Base-by-base conservation (phyloP, 1,284 basidiomycete genomes). In the Cutaneotrichosporon cutaneum region DNA sequence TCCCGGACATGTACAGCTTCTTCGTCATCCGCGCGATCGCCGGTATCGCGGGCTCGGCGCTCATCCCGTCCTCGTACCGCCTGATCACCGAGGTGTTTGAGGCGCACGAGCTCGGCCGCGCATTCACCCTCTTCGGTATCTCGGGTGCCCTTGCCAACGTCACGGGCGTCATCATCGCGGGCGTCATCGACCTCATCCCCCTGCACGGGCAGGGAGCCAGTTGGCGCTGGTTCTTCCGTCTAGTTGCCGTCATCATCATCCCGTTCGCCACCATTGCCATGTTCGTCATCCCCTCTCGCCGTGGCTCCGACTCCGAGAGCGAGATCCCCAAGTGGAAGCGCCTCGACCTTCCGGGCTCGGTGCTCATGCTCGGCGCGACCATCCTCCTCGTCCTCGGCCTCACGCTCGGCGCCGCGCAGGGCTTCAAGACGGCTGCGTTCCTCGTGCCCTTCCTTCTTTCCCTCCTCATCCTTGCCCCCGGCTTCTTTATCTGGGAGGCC, bases 101-200 rank as follows among this genome's bases (percentile, higher is more conserved):
- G 32, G 64, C 63, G 0, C 39, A 63, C 4, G 72, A 78, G 63
- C 69, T 73, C 33, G 60, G 66, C 36, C 60, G 65, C 16, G 76
- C 77, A 0, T 72, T 77, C 24, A 75, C 77, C 1, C 30, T 75
- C 14, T 80, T 71, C 62, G 69, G 71, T 16, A 62, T 81, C 42
- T 72, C 73, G 7, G 80, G 78, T n/a, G 69, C 75, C 14, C 45
- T 76, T 36, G 70, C 73, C 32, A 77, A 79, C 63, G 72, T 76
- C 18, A 68, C 68, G 1, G 76, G 71, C 35, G 64, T 70, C 33
- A 58, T 78, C 63, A 59, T 78, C 61, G 75, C 71, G 6, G 77
- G 74, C 1, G 60, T 77, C 48, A 71, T 80, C 67, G 71, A 70
- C 53, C 71, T 79, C 70, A 72, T 81, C 70, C 62, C 76, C 62